These are phyloP conservation scores for Salix purpurea DNA, from an alignment of 345 rosid genomes.

Conservation along the genomic window DNA sequence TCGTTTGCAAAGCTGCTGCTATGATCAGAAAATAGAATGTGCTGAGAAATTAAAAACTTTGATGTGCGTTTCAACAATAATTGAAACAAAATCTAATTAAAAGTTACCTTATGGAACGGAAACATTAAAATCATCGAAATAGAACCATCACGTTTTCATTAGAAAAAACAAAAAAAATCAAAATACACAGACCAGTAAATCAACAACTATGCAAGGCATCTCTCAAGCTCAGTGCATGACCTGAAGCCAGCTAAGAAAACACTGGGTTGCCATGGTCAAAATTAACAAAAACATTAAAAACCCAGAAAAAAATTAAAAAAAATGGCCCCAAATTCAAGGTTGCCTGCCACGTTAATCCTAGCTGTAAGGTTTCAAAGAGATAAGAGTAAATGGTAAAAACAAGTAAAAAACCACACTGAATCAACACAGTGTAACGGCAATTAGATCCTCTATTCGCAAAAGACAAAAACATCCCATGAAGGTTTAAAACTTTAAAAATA, in stretches of 20 bases:
- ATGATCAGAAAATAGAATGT: no score
- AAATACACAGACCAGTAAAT: neutral
- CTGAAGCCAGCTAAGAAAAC: neutral
- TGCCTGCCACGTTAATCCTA: slow-evolving; percentile 32
- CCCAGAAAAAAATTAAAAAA: neutral
- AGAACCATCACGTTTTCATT: neutral
- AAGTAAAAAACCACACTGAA: no score
- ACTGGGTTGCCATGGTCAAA: neutral
- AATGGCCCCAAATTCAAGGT: slow-evolving; percentile 25
- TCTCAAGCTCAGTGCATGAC: neutral
- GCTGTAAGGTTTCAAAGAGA: slow-evolving; percentile 17
- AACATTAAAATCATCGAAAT: neutral
- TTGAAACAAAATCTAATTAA: no score
- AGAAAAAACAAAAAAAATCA: no score
- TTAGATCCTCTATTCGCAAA: neutral
- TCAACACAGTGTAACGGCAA: slow-evolving; percentile 16
- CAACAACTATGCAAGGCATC: neutral
- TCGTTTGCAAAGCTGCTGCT: no score
- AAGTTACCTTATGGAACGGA: neutral
- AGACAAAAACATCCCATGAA: slow-evolving; percentile 11
- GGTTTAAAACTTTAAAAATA: neutral
- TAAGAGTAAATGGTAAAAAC: no score
- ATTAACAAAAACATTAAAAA: neutral
- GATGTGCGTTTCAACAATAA: neutral
- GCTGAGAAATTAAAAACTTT: no score